These are phyloP conservation scores for Suillus tomentosus DNA, from an alignment of 768 basidiomycete genomes.

Conservation along the genomic window DNA sequence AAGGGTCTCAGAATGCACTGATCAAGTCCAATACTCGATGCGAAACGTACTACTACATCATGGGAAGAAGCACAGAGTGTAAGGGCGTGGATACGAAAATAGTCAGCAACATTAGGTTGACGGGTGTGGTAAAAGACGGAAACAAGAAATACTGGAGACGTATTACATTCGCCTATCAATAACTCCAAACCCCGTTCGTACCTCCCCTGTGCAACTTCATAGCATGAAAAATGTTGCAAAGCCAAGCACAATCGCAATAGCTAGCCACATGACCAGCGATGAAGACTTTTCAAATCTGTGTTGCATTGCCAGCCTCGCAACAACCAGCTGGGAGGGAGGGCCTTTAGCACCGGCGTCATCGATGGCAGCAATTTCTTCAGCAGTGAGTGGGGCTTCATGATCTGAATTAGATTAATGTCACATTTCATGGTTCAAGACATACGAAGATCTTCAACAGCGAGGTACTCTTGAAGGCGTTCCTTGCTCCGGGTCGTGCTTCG, in stretches of 20 bases:
- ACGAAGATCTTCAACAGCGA: constrained; percentile 63
- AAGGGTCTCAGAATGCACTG: too few relatives aligned
- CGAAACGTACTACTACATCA: too few relatives aligned
- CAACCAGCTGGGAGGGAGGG: constrained; percentile 32
- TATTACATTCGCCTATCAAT: not conserved
- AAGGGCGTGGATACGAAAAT: too few relatives aligned
- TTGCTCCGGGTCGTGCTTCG: constrained; percentile 61
- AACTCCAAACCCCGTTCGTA: not conserved
- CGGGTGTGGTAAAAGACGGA: not conserved
- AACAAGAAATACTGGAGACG: not conserved
- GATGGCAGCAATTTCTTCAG: constrained; percentile 61
- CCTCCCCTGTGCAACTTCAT: not conserved
- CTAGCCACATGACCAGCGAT: not conserved
- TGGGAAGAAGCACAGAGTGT: too few relatives aligned
- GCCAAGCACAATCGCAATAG: not conserved
- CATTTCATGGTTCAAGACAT: constrained; percentile 16
- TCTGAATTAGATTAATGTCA: not conserved
- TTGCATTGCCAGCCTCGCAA: not conserved
- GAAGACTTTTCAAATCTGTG: not conserved
- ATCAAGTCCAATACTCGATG: too few relatives aligned
- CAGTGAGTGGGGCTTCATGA: constrained; percentile 49
- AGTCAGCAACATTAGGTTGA: too few relatives aligned
- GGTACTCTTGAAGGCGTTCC: constrained; percentile 65
- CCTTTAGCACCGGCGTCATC: constrained; percentile 62
- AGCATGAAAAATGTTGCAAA: not conserved